phyloP scores from a whole-genome alignment of 1,139 yeast genomes.

The Protomyces macrosporus region DNA sequence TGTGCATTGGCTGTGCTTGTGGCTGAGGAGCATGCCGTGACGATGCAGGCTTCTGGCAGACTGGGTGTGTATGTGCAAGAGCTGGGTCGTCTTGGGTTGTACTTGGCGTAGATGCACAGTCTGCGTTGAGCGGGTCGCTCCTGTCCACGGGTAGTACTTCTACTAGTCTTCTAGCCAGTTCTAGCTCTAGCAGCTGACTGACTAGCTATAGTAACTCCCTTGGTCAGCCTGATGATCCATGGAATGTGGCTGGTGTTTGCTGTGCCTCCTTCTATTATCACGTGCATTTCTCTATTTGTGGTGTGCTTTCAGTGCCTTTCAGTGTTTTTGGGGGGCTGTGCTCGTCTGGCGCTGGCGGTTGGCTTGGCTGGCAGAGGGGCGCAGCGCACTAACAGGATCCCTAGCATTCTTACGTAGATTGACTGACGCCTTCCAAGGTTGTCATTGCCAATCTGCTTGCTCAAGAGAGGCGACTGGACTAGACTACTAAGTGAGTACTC shows the following conservation, averaged over 20 bases:
- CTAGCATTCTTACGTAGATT: no score
- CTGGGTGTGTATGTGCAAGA: constrained; percentile 15
- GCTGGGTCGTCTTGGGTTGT: constrained; percentile 8
- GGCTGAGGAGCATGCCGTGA: constrained; percentile 1
- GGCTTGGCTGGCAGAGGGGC: no score
- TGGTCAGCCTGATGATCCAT: neutral
- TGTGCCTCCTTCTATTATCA: neutral
- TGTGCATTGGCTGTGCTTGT: constrained; percentile 18
- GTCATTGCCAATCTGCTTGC: no score
- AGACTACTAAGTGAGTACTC: no score
- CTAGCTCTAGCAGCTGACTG: neutral
- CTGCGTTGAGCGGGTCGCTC: neutral
- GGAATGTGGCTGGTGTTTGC: neutral
- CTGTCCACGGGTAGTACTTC: neutral
- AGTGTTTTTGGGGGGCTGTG: no score
- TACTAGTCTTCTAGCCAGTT: neutral
- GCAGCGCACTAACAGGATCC: no score
- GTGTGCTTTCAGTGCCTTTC: no score
- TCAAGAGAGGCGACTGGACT: no score
- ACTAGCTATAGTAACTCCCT: neutral
- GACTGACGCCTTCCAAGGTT: no score
- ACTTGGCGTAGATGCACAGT: constrained; percentile 3
- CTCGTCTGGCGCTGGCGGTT: no score
- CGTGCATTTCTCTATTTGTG: no score
- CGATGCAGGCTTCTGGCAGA: constrained; percentile 17